Evolutionary conservation across 2,329 filamentous ascomycete species (phyloP).

Genomic region (Escovopsis sp.): DNA sequence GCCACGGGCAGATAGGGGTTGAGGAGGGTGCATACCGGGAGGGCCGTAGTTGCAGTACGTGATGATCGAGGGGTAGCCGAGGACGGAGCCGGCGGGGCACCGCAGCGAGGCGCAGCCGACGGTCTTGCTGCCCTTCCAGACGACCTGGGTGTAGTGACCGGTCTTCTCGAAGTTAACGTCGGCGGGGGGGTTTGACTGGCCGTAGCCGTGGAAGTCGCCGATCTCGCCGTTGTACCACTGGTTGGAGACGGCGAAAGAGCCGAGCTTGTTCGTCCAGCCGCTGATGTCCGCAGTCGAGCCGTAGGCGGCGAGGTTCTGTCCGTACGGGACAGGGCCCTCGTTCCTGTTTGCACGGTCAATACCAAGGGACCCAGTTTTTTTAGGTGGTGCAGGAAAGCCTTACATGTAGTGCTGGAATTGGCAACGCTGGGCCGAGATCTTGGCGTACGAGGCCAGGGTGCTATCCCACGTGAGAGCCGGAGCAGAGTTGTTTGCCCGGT

Average conservation of each 20-base stretch:
- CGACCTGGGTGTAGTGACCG: slow-evolving; percentile 38
- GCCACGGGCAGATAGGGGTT: not conserved
- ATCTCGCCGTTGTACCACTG: slow-evolving; percentile 84
- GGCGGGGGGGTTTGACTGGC: slow-evolving; percentile 38
- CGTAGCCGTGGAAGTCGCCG: slow-evolving; percentile 43
- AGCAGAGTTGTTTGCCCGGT: slow-evolving; percentile 71
- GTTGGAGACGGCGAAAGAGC: slow-evolving; percentile 58
- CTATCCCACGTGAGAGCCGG: slow-evolving; percentile 49
- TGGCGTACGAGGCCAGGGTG: slow-evolving; percentile 48
- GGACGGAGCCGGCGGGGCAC: slow-evolving; percentile 37
- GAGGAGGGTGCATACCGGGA: slow-evolving; percentile 40
- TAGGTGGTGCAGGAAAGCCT: slow-evolving; percentile 23
- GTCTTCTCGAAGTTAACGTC: slow-evolving; percentile 48
- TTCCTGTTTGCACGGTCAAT: slow-evolving; percentile 28
- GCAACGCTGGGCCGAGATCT: slow-evolving; percentile 49
- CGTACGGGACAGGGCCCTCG: slow-evolving; percentile 51
- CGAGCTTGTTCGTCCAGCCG: slow-evolving; percentile 31
- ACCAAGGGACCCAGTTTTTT: too few species aligned
- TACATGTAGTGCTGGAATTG: slow-evolving; percentile 65
- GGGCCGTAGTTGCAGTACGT: slow-evolving; percentile 82
- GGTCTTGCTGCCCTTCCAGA: slow-evolving; percentile 25
- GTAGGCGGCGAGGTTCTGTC: slow-evolving; percentile 79
- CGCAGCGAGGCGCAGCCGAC: slow-evolving; percentile 53
- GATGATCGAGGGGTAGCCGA: slow-evolving; percentile 45
- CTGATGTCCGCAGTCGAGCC: slow-evolving; percentile 26